Evolutionary conservation across 2,329 filamentous ascomycete genomes (phyloP).

Genomic region (Alternaria arbusti): DNA sequence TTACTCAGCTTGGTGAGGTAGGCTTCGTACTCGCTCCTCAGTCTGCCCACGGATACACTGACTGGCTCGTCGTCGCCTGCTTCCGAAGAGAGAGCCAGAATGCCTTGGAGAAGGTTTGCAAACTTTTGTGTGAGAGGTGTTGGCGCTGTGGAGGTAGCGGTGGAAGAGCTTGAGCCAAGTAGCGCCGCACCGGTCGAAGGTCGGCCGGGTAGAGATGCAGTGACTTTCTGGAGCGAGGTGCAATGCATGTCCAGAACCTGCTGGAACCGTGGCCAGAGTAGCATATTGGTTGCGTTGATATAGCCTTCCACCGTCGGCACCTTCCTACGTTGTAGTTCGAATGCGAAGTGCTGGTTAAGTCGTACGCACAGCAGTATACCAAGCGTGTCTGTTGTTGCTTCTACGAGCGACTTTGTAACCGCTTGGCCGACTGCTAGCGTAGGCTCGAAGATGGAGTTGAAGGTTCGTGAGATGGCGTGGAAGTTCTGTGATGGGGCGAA

Average conservation of each 20-base stretch:
- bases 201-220: constrained; percentile 50
- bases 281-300: constrained; percentile 93
- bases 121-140: constrained; percentile 95
- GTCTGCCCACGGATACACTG: constrained; percentile 75
- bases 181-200: constrained; percentile 44
- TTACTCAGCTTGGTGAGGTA: constrained; percentile 82
- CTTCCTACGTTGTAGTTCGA: constrained; percentile 89
- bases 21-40: constrained; percentile 81
- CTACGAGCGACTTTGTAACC: constrained; percentile 77
- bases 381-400: constrained; percentile 80
- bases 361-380: constrained; percentile 91
- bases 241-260: constrained; percentile 91
- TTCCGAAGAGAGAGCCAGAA: constrained; percentile 83
- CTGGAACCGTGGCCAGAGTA: constrained; percentile 95
- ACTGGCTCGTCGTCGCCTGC: constrained; percentile 95
- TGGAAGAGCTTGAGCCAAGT: constrained; percentile 48
- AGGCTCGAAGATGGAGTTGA: constrained; percentile 86
- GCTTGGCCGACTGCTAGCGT: constrained; percentile 83
- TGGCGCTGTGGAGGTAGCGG: constrained; percentile 75
- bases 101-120: constrained; percentile 86
- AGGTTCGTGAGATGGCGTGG: constrained; percentile 79
- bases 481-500: constrained; percentile 81
- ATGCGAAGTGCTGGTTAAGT: constrained; percentile 91
- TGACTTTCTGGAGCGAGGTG: constrained; percentile 75
- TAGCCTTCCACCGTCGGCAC: constrained; percentile 89